Base-by-base conservation (phyloP, 23 red algal genomes). In the Rhodosorus marinus region DNA sequence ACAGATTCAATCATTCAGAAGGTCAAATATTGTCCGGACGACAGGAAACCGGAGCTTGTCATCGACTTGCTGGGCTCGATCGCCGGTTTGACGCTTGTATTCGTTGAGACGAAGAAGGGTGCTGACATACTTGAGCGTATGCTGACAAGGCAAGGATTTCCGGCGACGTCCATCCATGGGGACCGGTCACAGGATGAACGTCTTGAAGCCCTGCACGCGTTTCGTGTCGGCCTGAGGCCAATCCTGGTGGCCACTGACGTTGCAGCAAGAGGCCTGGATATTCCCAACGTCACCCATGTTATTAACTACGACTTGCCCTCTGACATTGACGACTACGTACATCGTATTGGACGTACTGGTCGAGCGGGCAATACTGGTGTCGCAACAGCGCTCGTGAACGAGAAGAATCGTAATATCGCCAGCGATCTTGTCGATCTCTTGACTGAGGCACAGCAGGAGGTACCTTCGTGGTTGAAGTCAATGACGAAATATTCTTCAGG, bases 351-450 rank as follows among this genome's bases (percentile, higher is more conserved):
- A 3, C 33, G 67, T 26, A 52, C 40, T 1, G 67, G 67, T 1
- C 36, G 67, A 20, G 43, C 49, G 11, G 67, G 67, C 34, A 94
- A 94, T 50, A 70, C 75, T 19, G 87, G 87, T 24, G 59, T 94
- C 21, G 87, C 87, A 0, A 94, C 87, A 26, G 76, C 87, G 24
- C 66, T 94, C 20, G 73, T 82, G 24, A 94, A 94, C 41, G 87
- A 94, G 26, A 94, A 74, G 60, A 94, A 94, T 43, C 66, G 77
- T n/a, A 79, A 74, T 56, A 82, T 94, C 51, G 76, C 81, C 19
- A 47, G 69, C 0, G 75, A 82, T 31, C 56, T 94, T 17, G 69
- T 80, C n/a, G 76, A 94, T 33, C 50, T 94, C 48, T 53, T 94
- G 7, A 55, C 65, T 26, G 87, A 94, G 64, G 77, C 87, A 6